Base-by-base conservation (phyloP, 805 yeast species). In the Saturnispora zaruensis region DNA sequence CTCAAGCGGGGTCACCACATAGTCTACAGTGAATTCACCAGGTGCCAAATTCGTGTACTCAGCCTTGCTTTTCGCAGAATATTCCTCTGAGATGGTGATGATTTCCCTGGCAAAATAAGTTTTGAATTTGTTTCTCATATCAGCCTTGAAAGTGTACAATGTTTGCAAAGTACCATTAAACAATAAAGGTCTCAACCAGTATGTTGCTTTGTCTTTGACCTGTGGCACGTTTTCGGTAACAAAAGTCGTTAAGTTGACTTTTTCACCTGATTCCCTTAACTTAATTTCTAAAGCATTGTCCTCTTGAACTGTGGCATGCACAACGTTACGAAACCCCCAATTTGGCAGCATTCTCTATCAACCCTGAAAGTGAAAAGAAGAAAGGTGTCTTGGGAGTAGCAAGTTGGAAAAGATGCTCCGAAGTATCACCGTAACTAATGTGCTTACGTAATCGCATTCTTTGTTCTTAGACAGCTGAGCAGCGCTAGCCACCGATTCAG, bases 151-250 rank as follows among this genome's bases (percentile, higher is more conserved):
- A 2, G 76, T 64, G 55, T 74, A 76, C 14, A 78, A 67, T 3
- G 78, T 74, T 59, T 78, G 82, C 21, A 72, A 55, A 42, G 73
- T 73, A 24, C 81, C 81, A 41, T 71, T 70, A 46, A 73, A 64
- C 5, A 77, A 61, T 13, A 69, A 61, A 3, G 82, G 81, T 53
- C 72, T 71, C 45, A 76, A 64, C 57, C 59, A 63, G 57, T 63
- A 73, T n/a, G 64, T 63, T 48, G 69, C 63, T 5, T 70, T 69
- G 20, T 67, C 57, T 23, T 53, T 49, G 38, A 76, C 63, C 48
- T 72, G 73, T 0, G 80, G 78, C 0, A 71, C 71, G 14, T 61
- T 54, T 1, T 60, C 46, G 34, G 59, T 56, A 44, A 76, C 59
- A 34, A 77, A 67, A 20, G 72, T 66, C 5, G 38, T 58, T 45